phyloP scores from a whole-genome alignment of 1,284 basidiomycete genomes.

The Boletus hoseneyae region DNA sequence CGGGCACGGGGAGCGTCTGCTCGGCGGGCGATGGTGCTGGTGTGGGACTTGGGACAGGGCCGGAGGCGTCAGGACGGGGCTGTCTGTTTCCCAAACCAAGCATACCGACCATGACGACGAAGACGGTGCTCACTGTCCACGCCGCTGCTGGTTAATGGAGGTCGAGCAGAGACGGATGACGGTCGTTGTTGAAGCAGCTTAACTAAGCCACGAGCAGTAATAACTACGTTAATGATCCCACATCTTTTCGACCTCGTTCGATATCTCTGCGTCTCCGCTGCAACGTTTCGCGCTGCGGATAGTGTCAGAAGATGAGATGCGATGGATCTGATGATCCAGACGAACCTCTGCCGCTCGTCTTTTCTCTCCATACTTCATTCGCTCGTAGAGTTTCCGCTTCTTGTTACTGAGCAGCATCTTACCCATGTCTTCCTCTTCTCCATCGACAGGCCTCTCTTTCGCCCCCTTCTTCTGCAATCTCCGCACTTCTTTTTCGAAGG shows the following conservation, averaged over 20 bases:
- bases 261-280: conserved; percentile 59
- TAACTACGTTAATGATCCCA: too few species aligned
- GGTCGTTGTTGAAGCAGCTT: conserved; percentile 11
- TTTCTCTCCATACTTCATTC: conserved; percentile 87
- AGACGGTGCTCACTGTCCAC: neutral
- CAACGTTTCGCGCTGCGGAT: conserved; percentile 53
- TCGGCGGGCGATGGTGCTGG: conserved; percentile 4
- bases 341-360: conserved; percentile 81
- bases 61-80: conserved; percentile 12
- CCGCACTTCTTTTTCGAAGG: conserved; percentile 79
- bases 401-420: conserved; percentile 99
- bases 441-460: conserved; percentile 29
- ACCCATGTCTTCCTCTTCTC: conserved; percentile 84
- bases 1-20: conserved; percentile 1
- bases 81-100: conserved; percentile 31
- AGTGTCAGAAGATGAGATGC: conserved; percentile 8
- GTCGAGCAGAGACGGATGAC: conserved; percentile 7
- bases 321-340: conserved; percentile 9
- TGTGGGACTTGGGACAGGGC: conserved; percentile 9
- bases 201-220: conserved; percentile 12
- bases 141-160: neutral
- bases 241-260: conserved; percentile 43
- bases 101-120: conserved; percentile 37
- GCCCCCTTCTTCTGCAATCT: conserved; percentile 59
- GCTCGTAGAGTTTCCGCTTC: conserved; percentile 93